These are phyloP conservation scores for Fusarium pseudoanthophilum DNA, from an alignment of 2,329 filamentous ascomycete species.

Conservation along the genomic window DNA sequence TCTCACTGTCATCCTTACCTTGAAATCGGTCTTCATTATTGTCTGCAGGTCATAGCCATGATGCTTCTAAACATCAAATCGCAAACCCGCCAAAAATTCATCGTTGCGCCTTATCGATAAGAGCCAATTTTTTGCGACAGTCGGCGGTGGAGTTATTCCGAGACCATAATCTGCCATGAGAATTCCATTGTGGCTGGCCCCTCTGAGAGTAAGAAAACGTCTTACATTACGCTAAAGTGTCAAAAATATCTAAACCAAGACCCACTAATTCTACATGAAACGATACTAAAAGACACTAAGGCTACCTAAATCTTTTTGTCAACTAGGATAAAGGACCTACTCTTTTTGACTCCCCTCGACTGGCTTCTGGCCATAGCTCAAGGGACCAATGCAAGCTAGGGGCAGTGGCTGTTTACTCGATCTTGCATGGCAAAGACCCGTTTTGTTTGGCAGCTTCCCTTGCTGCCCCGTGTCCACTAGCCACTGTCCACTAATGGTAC, in stretches of 20 bases:
- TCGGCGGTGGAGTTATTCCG: slow-evolving; percentile 52
- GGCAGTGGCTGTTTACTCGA: slow-evolving; percentile 24
- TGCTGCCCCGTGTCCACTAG: slow-evolving; percentile 46
- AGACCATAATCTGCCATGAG: not conserved
- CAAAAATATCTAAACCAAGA: not conserved
- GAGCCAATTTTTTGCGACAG: slow-evolving; percentile 45
- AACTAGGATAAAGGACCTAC: not conserved
- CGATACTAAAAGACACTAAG: accelerated
- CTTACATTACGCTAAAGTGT: not conserved
- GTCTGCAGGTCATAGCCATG: slow-evolving; percentile 58
- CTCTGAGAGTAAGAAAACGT: not conserved
- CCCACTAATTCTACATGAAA: not conserved
- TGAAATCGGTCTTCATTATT: slow-evolving; percentile 99
- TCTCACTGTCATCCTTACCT: slow-evolving; percentile 65
- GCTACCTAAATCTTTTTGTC: not conserved
- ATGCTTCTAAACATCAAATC: slow-evolving; percentile 42
- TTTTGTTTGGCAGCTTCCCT: slow-evolving; percentile 41
- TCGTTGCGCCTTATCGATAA: slow-evolving; percentile 51
- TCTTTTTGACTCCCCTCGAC: slow-evolving; percentile 1
- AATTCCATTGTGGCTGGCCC: slow-evolving; percentile 28
- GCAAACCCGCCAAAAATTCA: slow-evolving; percentile 47
- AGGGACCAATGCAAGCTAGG: slow-evolving; percentile 31
- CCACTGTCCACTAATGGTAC: slow-evolving; percentile 42
- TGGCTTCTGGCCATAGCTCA: slow-evolving; percentile 38
- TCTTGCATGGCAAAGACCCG: slow-evolving; percentile 29